Evolutionary conservation across 192 early-diverging fungal species (phyloP).

Genomic region (Linnemannia zychae): DNA sequence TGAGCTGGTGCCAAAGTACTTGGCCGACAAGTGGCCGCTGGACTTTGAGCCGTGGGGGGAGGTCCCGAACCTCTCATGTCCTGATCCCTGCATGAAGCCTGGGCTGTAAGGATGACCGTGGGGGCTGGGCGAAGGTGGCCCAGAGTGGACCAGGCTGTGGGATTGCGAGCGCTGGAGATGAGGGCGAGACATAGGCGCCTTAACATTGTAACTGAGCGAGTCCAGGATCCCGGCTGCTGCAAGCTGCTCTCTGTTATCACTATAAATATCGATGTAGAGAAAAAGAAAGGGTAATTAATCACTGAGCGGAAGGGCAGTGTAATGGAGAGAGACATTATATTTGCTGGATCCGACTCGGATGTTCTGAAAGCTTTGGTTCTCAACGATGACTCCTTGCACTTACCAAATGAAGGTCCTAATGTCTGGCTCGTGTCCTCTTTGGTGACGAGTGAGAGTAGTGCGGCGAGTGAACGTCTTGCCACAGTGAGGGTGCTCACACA

Average conservation of each 20-base stretch:
- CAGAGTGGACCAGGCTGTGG: conserved; percentile 35
- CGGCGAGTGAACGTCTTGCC: conserved; percentile 80
- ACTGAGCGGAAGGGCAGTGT: not conserved
- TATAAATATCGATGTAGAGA: not conserved
- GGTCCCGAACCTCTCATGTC: conserved; percentile 28
- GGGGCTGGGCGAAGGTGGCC: conserved; percentile 48
- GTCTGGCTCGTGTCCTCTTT: conserved; percentile 65
- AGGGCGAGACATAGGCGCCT: conserved; percentile 52
- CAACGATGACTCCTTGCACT: conserved; percentile 9
- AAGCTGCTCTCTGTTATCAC: conserved; percentile 53
- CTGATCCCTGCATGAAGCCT: conserved; percentile 18
- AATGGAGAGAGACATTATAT: not conserved
- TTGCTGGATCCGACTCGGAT: not conserved
- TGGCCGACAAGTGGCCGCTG: conserved; percentile 27
- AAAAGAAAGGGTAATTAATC: not conserved
- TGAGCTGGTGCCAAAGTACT: conserved; percentile 53
- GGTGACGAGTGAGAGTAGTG: conserved; percentile 75
- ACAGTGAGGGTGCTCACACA: conserved; percentile 75
- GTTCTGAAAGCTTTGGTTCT: not conserved
- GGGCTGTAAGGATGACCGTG: conserved; percentile 40
- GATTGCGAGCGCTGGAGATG: conserved; percentile 49
- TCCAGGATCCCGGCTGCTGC: conserved; percentile 47
- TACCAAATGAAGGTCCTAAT: conserved; percentile 62
- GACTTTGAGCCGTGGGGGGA: conserved; percentile 38
- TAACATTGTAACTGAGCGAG: conserved; percentile 53